Base-by-base conservation (phyloP, 139 green algal genomes). In the Eudorina sp. region DNA sequence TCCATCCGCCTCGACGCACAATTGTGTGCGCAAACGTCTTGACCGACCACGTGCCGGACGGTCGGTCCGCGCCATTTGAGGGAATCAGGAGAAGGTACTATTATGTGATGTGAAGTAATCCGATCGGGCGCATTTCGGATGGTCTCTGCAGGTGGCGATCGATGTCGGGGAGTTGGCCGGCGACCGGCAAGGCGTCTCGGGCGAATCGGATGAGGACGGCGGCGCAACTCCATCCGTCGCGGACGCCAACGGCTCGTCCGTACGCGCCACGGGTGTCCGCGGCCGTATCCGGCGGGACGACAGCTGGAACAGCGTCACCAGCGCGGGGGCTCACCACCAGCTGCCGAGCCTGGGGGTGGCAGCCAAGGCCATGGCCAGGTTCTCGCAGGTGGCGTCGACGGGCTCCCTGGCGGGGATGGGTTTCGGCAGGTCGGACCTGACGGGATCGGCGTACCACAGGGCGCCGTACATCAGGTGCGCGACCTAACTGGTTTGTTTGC, bases 401-500 rank as follows among this genome's bases (percentile, higher is more conserved):
- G 68, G 40, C 29, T 82, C 68, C 23, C 83, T 88, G 66, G 81
- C 81, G 64, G 81, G 81, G 7, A 21, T 87, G 62, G 81, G 81
- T 19, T 64, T 36, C 29, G 45, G 81, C 43, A 48, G 64, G 41
- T 31, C 21, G 13, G n/a, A 46, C 41, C 2, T 46, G 25, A 41
- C 45, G 4, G 64, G 31, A 14, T 53, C 77, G 11, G 81, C 81
- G 27, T 87, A 87, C 60, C 45, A 78, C 16, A 62, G 81, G 38
- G n/a, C 81, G n/a, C 81, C 81, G 41, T 87, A 88, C 84, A 87
- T 86, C 75, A 77, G 78, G 78, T 85, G 48, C 5, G 75, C 6
- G 68, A 14, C n/a, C n/a, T n/a, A n/a, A n/a, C n/a, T n/a, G n/a
- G n/a, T n/a, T n/a, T n/a, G n/a, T n/a, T n/a, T n/a, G n/a, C n/a